Percentiles rank a stretch among this genome's conserved stretches.
Evolutionary conservation across 352 stramenopile genomes (phyloP).

Genomic region (Globisporangium viniferum): DNA sequence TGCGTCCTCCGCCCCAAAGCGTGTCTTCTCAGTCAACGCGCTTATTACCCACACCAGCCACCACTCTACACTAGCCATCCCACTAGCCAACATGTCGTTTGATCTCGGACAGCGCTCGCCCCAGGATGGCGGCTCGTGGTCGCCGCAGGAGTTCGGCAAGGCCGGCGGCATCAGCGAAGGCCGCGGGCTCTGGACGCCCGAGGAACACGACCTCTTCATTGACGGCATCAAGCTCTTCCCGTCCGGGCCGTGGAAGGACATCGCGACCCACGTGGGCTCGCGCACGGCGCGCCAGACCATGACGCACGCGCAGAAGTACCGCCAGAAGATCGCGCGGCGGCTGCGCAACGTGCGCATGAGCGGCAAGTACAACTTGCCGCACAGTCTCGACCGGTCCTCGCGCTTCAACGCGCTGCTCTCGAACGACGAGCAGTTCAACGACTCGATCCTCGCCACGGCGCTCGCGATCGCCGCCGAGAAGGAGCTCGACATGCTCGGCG

Average conservation of each 20-base stretch:
- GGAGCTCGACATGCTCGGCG: slow-evolving; percentile 64
- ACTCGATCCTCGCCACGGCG: slow-evolving; percentile 72
- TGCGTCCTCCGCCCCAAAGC: slow-evolving; percentile 32
- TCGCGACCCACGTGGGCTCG: slow-evolving; percentile 64
- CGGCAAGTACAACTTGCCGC: slow-evolving; percentile 60
- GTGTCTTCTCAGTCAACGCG: not conserved
- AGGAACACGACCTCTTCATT: slow-evolving; percentile 75
- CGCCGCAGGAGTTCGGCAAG: slow-evolving; percentile 18
- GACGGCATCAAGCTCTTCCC: slow-evolving; percentile 76
- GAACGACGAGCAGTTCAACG: slow-evolving; percentile 77
- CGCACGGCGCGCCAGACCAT: slow-evolving; percentile 75
- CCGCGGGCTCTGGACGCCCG: slow-evolving; percentile 67
- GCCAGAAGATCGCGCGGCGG: slow-evolving; percentile 74
- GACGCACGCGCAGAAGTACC: slow-evolving; percentile 85
- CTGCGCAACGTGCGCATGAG: slow-evolving; percentile 71
- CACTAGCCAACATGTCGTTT: slow-evolving; percentile 17
- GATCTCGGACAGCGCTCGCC: slow-evolving; percentile 13
- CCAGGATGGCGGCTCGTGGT: slow-evolving; percentile 16
- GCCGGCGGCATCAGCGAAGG: slow-evolving; percentile 30
- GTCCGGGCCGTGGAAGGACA: slow-evolving; percentile 76
- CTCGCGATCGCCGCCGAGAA: slow-evolving; percentile 70
- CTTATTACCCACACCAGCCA: not conserved
- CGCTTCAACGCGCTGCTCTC: slow-evolving; percentile 68
- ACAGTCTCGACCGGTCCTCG: slow-evolving; percentile 64
- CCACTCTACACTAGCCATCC: not conserved